Base-by-base conservation (phyloP, 2,329 filamentous ascomycete species). In the Camptophora hylomeconis region DNA sequence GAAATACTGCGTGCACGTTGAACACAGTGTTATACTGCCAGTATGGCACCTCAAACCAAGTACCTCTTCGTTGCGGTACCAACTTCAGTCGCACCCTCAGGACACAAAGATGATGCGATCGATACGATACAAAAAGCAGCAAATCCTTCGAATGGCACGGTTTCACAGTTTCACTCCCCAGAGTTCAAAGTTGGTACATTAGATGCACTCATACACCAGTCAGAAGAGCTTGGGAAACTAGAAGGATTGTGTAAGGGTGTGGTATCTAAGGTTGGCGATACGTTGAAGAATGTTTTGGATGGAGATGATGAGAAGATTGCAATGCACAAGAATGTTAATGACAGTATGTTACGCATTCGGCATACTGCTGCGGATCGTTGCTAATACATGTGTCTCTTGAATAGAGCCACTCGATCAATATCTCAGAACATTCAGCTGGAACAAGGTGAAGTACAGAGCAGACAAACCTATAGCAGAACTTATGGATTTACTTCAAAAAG, bases 141-240 rank as follows among this genome's bases (percentile, higher is more conserved):
- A 31, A 65, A 72, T 27, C 60, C 71, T 33, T 81, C 92, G 46
- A 75, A 80, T 54, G 83, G 80, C 51, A 72, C 69, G 29, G 77
- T 83, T 24, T 62, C 74, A 28, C 74, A 75, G 2, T 94, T 95
- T 51, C 62, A 71, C 32, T 79, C 95, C 39, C 89, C 89, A 12
- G 78, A 84, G 41, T 94, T 98, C 69, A 98, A 95, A 65, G 92
- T 98, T 53, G 89, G 89, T 34, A 94, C 89, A 0, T 69, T 98
- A 20, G 89, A 98, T 60, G 83, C 80, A 20, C 67, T 98, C 33
- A 84, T 98, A 24, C 82, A 93, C 59, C 87, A 98, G 57, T 89
- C 89, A 32, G 89, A 98, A 50, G 89, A 95, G 50, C 65, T 98
- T 31, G 69, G 76, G 35, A 95, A 94, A 71, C 74, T 95, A 28